These are phyloP conservation scores for Porcisia deanei DNA, from an alignment of 208 protist genomes.

Conservation along the genomic window DNA sequence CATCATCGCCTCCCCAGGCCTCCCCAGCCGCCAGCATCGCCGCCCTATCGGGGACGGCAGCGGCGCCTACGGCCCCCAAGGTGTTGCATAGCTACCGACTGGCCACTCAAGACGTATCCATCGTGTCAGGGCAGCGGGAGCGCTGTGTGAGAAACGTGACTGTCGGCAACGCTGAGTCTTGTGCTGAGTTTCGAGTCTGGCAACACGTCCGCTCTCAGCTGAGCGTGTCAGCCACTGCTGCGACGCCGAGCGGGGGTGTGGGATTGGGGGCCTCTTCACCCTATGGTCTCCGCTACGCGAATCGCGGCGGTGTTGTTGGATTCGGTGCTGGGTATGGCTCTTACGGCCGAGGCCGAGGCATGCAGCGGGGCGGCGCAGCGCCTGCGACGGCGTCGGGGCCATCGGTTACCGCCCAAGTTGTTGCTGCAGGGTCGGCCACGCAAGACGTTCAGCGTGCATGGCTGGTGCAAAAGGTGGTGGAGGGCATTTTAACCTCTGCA, in stretches of 20 bases:
- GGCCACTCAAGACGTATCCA: conserved; percentile 19
- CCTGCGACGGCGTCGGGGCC: background rate
- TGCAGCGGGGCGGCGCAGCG: conserved; percentile 1
- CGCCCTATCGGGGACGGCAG: background rate
- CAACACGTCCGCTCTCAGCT: conserved; percentile 29
- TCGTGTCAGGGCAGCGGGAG: conserved; percentile 8
- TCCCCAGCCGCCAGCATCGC: background rate
- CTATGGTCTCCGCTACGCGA: conserved; percentile 19
- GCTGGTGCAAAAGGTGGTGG: conserved; percentile 35
- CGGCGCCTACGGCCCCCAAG: conserved; percentile 1
- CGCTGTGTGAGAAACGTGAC: conserved; percentile 9
- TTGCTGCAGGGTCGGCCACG: conserved; percentile 9
- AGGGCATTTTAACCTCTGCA: conserved; percentile 23
- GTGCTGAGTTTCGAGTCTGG: conserved; percentile 24
- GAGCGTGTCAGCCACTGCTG: conserved; percentile 2
- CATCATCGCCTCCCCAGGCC: background rate
- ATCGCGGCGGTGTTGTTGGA: conserved; percentile 1
- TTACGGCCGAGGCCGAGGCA: conserved; percentile 19
- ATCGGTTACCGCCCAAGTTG: conserved; percentile 20
- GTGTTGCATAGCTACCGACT: conserved; percentile 19
- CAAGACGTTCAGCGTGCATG: conserved; percentile 30
- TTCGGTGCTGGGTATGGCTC: conserved; percentile 1
- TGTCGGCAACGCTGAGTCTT: conserved; percentile 14
- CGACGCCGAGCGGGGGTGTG: background rate
- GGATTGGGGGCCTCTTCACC: conserved; percentile 14